Evolutionary conservation across 495 filamentous ascomycete species (phyloP).

Genomic region (Platismatia glauca): DNA sequence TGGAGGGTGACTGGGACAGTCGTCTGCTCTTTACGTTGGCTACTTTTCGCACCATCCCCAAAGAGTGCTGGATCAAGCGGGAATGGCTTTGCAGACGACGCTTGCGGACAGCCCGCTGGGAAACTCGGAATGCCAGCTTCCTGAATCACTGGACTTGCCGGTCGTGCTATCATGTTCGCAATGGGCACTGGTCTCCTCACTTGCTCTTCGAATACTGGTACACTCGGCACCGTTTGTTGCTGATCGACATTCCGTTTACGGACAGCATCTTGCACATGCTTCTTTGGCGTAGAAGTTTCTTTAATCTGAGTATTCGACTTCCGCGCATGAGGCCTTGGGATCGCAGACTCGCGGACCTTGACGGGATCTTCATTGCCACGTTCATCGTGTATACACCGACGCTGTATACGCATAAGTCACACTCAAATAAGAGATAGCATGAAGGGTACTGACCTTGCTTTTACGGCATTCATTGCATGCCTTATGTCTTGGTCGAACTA

Average conservation of each 20-base stretch:
- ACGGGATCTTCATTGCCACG: constrained; percentile 54
- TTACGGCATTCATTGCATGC: constrained; percentile 59
- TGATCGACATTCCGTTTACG: background rate
- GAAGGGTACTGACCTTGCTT: constrained; percentile 47
- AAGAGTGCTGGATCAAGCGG: constrained; percentile 14
- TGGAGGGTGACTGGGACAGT: background rate
- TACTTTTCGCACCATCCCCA: background rate
- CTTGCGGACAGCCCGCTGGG: background rate
- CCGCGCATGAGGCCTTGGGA: constrained; percentile 43
- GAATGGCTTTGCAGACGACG: constrained; percentile 2
- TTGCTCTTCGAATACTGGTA: background rate
- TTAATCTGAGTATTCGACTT: constrained; percentile 13
- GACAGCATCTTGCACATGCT: background rate
- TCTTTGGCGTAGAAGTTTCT: background rate
- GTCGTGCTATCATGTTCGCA: constrained; percentile 17
- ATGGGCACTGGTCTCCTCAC: constrained; percentile 10
- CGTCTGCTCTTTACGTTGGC: background rate
- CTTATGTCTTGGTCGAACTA: constrained; percentile 44
- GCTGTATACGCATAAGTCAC: constrained; percentile 35
- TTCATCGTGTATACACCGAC: constrained; percentile 60
- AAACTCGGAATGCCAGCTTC: background rate
- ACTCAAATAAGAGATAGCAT: background rate
- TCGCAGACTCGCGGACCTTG: constrained; percentile 51
- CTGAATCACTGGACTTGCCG: constrained; percentile 8
- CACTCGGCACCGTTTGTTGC: background rate